Base-by-base conservation (phyloP, 345 rosid genomes). In the Populus alba region DNA sequence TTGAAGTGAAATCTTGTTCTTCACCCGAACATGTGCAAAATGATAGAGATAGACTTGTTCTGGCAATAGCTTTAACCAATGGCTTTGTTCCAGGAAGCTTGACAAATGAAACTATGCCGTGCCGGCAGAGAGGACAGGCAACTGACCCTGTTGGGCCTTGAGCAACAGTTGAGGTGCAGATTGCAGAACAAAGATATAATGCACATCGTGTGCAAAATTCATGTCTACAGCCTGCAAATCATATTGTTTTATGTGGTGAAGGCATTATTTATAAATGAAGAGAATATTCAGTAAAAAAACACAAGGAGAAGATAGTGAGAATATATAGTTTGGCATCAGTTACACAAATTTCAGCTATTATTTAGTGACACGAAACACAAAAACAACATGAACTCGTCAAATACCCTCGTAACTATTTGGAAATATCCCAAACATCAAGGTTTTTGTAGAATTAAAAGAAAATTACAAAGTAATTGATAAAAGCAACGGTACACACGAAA, bases 161-260 rank as follows among this genome's bases (percentile, higher is more conserved):
- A 71, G 88, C 83, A 55, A 80, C 79, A 8, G 75, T 85, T 17
- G 91, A 79, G 63, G 91, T 51, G 79, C 87, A 84, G 80, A 81
- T 89, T 77, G 97, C 86, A 11, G 92, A 94, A 82, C 98, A 92
- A 66, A 96, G 89, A 86, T 94, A 94, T 27, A 96, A 83, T 33
- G 97, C 97, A 81, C 98, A 94, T 61, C 88, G 85, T 15, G 92
- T 90, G 82, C 97, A 94, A 86, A 93, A 96, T 82, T 93, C 97
- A 47, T 94, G 98, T 77, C 85, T 92, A 75, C 98, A 96, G 47
- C 99, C 95, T 96, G 90, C 87, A 75, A 20, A 69, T n/a, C 65
- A 41, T 7, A 62, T 51, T 29, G 4, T 18, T 53, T 35, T 68
- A 38, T 8, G 2, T 49, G 17, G 51, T 17, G 22, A 22, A 2